phyloP scores from a whole-genome alignment of 768 basidiomycete genomes.

The Termitomyces sp. region DNA sequence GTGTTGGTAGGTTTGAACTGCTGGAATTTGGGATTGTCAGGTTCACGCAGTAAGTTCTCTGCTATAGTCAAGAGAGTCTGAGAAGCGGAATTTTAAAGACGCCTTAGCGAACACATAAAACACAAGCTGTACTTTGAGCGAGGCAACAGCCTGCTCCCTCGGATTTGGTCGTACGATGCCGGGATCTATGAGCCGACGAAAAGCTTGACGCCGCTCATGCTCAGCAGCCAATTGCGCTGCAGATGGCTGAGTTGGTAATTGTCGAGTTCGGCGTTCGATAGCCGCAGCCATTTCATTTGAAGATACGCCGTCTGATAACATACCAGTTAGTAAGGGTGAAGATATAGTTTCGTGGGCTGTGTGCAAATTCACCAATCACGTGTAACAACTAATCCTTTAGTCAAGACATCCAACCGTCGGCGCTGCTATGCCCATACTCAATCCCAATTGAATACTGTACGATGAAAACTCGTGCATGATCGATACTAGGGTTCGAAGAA shows the following conservation, averaged over 20 bases:
- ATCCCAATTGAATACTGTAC: background rate
- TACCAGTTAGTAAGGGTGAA: background rate
- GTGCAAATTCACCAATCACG: background rate
- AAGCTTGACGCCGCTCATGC: constrained; percentile 63
- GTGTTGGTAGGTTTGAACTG: constrained; percentile 74
- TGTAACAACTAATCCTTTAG: no score
- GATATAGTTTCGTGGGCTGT: background rate
- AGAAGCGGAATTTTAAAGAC: constrained; percentile 11
- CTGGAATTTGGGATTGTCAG: constrained; percentile 65
- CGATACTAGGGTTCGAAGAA: background rate
- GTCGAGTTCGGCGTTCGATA: constrained; percentile 35
- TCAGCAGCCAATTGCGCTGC: constrained; percentile 39
- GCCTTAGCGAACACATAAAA: constrained; percentile 12
- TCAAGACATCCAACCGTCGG: no score
- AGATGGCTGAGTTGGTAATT: constrained; percentile 26
- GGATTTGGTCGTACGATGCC: constrained; percentile 72
- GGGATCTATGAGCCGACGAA: constrained; percentile 73
- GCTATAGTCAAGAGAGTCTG: constrained; percentile 65
- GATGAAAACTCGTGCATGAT: background rate
- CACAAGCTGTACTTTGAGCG: constrained; percentile 51
- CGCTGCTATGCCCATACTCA: no score
- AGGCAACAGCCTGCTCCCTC: constrained; percentile 49
- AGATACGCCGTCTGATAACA: constrained; percentile 20
- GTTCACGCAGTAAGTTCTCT: constrained; percentile 69
- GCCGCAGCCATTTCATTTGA: constrained; percentile 36